phyloP scores from a whole-genome alignment of 805 yeast species.

The Candida ponderosae region DNA sequence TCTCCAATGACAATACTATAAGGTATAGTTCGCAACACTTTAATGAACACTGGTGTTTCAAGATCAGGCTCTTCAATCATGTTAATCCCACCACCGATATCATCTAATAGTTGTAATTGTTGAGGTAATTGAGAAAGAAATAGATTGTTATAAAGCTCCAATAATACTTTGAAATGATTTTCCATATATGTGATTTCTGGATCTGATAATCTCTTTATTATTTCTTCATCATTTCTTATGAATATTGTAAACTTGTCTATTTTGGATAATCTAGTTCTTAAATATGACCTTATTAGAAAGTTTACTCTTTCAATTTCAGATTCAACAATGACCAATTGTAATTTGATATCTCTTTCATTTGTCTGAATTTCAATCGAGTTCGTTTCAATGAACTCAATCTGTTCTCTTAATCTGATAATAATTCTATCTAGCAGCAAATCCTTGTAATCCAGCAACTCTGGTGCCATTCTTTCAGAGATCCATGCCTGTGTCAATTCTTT shows the following conservation, averaged over 20 bases:
- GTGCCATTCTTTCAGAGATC: constrained; percentile 81
- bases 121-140: constrained; percentile 65
- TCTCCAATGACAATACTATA: constrained; percentile 37
- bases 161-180: constrained; percentile 54
- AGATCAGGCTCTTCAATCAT: constrained; percentile 81
- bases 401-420: constrained; percentile 51
- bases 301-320: constrained; percentile 85
- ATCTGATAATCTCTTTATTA: constrained; percentile 37
- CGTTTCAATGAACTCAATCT: constrained; percentile 68
- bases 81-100: constrained; percentile 52
- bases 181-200: constrained; percentile 64
- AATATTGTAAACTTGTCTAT: constrained; percentile 63
- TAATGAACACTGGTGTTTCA: constrained; percentile 70
- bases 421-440: constrained; percentile 49
- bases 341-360: constrained; percentile 57
- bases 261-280: constrained; percentile 62
- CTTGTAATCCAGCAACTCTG: constrained; percentile 78
- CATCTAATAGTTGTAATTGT: constrained; percentile 67
- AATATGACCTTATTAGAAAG: constrained; percentile 71
- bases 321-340: constrained; percentile 79
- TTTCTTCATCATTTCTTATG: constrained; percentile 38
- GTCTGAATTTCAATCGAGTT: constrained; percentile 73
- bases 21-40: constrained; percentile 33
- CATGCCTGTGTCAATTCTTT: constrained; percentile 51
- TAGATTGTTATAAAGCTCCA: constrained; percentile 57